Evolutionary conservation across 192 early-diverging fungal genomes (phyloP).

Genomic region (Blastocladiella britannica): DNA sequence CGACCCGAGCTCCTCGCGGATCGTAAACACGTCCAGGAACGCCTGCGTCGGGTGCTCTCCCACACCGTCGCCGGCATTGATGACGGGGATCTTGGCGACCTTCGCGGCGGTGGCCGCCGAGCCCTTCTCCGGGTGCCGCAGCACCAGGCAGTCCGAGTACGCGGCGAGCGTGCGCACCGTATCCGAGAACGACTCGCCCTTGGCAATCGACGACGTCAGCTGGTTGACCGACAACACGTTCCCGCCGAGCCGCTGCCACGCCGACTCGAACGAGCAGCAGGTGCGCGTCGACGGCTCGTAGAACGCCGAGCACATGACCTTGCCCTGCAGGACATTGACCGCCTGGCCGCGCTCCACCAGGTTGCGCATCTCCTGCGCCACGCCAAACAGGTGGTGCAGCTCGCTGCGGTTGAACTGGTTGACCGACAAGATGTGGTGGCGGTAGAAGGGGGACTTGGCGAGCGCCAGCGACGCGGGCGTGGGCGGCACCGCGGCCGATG

Average conservation of each 20-base stretch:
- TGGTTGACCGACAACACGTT: constrained; percentile 65
- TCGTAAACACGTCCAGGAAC: constrained; percentile 88
- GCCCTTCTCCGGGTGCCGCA: constrained; percentile 83
- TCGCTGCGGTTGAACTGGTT: constrained; percentile 84
- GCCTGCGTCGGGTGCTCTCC: constrained; percentile 98
- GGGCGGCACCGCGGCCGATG: background rate
- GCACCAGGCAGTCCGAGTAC: constrained; percentile 79
- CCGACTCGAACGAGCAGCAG: constrained; percentile 77
- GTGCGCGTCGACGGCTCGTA: constrained; percentile 94
- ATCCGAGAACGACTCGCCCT: constrained; percentile 88
- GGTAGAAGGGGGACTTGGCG: constrained; percentile 63
- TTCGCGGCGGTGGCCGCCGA: constrained; percentile 63
- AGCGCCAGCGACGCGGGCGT: constrained; percentile 6
- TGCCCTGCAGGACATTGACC: constrained; percentile 67
- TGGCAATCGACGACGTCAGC: constrained; percentile 69
- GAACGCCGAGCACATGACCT: constrained; percentile 85
- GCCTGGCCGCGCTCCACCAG: constrained; percentile 74
- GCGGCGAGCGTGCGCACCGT: constrained; percentile 81
- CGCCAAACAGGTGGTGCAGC: constrained; percentile 80
- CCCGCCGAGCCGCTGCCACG: constrained; percentile 84
- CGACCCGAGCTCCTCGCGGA: constrained; percentile 78
- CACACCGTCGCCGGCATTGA: constrained; percentile 91
- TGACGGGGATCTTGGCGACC: constrained; percentile 71
- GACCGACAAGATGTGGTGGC: constrained; percentile 78
- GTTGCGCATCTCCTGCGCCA: constrained; percentile 91